These are phyloP conservation scores for Diversispora eburnea DNA, from an alignment of 192 early-diverging fungal species.

Conservation along the genomic window DNA sequence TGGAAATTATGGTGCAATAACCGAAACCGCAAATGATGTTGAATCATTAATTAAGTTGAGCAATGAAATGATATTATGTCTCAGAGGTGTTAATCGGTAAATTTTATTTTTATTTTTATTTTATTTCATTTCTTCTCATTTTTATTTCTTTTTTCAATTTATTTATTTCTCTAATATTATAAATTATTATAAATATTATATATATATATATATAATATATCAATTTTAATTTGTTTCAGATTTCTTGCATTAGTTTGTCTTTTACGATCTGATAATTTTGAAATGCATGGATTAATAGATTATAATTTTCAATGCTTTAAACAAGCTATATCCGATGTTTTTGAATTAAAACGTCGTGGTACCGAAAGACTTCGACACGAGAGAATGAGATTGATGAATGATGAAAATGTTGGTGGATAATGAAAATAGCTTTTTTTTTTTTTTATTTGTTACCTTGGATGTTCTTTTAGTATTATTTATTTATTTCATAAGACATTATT, in stretches of 20 bases:
- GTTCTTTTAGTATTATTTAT: no score
- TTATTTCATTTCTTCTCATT: no score
- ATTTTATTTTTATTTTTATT: not conserved
- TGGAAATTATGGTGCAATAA: constrained; percentile 25
- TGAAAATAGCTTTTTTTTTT: not conserved
- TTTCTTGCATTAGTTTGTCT: constrained; percentile 73
- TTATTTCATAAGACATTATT: no score
- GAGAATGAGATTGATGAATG: not conserved
- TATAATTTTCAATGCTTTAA: constrained; percentile 83
- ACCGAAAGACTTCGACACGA: constrained; percentile 36
- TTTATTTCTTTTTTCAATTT: no score
- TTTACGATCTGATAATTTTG: constrained; percentile 76
- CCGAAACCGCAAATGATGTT: constrained; percentile 48
- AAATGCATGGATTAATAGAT: constrained; percentile 79
- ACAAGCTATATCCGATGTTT: constrained; percentile 77
- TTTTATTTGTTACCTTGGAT: not conserved
- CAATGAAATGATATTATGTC: constrained; percentile 77
- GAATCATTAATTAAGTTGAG: constrained; percentile 69
- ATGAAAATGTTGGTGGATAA: not conserved
- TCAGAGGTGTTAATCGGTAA: constrained; percentile 74
- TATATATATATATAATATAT: not conserved
- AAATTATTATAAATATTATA: not conserved
- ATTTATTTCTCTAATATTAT: no score
- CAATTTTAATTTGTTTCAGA: constrained; percentile 37
- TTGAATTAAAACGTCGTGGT: constrained; percentile 50